These are phyloP conservation scores for Oryza glumipatula DNA, from an alignment of 176 grass and related monocot species.

Conservation along the genomic window DNA sequence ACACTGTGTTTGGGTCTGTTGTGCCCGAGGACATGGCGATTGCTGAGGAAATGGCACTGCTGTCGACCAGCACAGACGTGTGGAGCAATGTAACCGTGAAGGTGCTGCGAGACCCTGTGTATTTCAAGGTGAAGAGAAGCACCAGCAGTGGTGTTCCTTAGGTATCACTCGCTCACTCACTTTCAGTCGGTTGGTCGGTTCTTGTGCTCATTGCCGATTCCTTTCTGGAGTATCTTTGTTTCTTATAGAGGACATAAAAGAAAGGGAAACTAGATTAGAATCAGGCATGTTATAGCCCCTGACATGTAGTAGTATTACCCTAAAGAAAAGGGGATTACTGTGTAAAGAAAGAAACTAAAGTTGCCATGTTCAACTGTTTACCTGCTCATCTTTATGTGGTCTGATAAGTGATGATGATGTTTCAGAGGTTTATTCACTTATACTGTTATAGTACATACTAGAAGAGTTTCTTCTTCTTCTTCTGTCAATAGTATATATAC, in stretches of 20 bases:
- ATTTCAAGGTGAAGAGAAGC: slow-evolving; percentile 59
- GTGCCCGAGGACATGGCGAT: slow-evolving; percentile 72
- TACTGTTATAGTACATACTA: background rate
- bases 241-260: background rate
- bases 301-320: background rate
- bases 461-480: no score
- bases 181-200: background rate
- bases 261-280: background rate
- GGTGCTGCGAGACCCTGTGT: slow-evolving; percentile 58
- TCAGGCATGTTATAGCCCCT: background rate
- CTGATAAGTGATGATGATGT: no score
- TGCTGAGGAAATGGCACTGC: slow-evolving; percentile 59
- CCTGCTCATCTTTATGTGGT: background rate
- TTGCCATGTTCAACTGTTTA: background rate
- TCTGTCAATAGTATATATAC: no score
- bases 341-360: slow-evolving; percentile 12
- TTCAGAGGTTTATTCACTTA: background rate
- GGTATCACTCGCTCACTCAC: background rate
- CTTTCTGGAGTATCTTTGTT: background rate
- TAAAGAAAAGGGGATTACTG: background rate
- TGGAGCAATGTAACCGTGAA: slow-evolving; percentile 68
- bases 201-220: background rate
- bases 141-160: slow-evolving; percentile 13
- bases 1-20: slow-evolving; percentile 75
- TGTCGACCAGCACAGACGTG: slow-evolving; percentile 55